phyloP scores from a whole-genome alignment of 2,329 filamentous ascomycete genomes.

The Rutstroemia sp. region DNA sequence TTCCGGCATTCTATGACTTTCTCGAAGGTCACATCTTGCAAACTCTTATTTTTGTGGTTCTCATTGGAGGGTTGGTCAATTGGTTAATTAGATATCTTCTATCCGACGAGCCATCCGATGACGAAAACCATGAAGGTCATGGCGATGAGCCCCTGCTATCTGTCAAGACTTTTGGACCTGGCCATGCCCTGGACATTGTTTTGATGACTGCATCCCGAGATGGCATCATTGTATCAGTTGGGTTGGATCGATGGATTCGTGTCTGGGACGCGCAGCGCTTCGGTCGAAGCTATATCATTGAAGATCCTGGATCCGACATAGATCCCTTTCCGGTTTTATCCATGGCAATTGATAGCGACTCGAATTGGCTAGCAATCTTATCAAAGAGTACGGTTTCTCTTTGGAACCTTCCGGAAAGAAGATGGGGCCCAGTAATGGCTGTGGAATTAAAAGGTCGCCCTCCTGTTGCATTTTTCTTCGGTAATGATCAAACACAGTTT shows the following conservation, averaged over 20 bases:
- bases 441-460: constrained; percentile 51
- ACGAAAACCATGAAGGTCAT: constrained; percentile 36
- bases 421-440: constrained; percentile 47
- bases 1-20: constrained; percentile 61
- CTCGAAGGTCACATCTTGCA: constrained; percentile 49
- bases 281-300: constrained; percentile 34
- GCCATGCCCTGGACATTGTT: constrained; percentile 63
- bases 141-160: constrained; percentile 47
- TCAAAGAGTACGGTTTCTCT: constrained; percentile 48
- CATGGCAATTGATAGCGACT: constrained; percentile 56
- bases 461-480: constrained; percentile 59
- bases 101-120: constrained; percentile 47
- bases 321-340: constrained; percentile 51
- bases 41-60: constrained; percentile 55
- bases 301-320: constrained; percentile 31
- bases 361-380: constrained; percentile 59
- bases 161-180: constrained; percentile 51
- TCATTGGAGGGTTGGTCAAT: constrained; percentile 56
- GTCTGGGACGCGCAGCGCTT: constrained; percentile 50
- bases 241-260: constrained; percentile 60
- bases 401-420: constrained; percentile 53
- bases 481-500: constrained; percentile 31
- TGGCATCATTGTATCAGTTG: constrained; percentile 61
- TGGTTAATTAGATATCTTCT: constrained; percentile 69
- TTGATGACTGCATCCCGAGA: constrained; percentile 54